phyloP scores from a whole-genome alignment of 306 rosid genomes.

The Prunus mongolica region DNA sequence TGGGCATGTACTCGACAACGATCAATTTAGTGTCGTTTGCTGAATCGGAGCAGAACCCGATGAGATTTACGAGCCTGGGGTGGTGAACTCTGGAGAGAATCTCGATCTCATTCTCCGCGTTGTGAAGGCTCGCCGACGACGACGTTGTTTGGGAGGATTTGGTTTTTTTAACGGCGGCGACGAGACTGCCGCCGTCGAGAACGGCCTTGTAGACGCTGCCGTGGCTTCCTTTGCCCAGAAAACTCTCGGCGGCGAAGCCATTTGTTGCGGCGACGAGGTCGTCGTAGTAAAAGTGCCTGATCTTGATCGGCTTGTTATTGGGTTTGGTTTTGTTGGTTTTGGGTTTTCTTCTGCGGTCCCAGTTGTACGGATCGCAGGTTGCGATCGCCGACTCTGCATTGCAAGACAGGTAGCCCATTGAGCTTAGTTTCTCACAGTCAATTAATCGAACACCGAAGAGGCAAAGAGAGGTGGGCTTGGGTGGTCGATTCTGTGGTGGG shows the following conservation, averaged over 20 bases:
- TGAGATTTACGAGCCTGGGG: conserved; percentile 67
- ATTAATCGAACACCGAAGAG: neutral
- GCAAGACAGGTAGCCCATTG: conserved; percentile 82
- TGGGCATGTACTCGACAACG: conserved; percentile 85
- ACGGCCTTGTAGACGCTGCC: conserved; percentile 72
- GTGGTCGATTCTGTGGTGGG: neutral
- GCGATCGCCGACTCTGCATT: conserved; percentile 73
- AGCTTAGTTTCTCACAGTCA: neutral
- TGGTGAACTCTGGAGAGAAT: conserved; percentile 60
- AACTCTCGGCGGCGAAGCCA: conserved; percentile 56
- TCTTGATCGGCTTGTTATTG: conserved; percentile 10
- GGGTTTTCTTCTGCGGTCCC: conserved; percentile 39
- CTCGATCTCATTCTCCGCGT: conserved; percentile 83
- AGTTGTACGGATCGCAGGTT: conserved; percentile 55
- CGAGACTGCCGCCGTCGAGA: conserved; percentile 53
- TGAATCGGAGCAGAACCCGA: conserved; percentile 58
- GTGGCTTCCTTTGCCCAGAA: conserved; percentile 84
- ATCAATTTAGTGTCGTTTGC: conserved; percentile 31
- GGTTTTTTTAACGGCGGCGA: conserved; percentile 73
- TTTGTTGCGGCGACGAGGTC: conserved; percentile 58
- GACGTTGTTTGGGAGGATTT: conserved; percentile 25
- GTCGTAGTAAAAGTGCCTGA: conserved; percentile 43
- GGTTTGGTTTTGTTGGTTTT: neutral
- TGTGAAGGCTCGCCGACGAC: conserved; percentile 2
- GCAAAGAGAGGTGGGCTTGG: neutral